phyloP scores from a whole-genome alignment of 305 asterid species.

The Plantago lanceolata region DNA sequence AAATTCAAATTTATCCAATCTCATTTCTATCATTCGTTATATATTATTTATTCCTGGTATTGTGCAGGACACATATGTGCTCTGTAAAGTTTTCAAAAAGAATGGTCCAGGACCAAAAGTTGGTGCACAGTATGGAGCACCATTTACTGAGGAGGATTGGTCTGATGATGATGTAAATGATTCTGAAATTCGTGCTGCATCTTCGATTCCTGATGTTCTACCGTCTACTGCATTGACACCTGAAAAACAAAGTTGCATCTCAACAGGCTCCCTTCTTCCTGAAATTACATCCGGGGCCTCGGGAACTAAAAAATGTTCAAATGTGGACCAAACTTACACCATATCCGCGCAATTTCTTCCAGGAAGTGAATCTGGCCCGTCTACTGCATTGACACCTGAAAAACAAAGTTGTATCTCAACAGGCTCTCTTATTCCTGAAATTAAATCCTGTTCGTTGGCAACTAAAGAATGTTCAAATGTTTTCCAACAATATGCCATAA shows the following conservation, averaged over 20 bases:
- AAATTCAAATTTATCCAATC: no score
- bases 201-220: conserved; percentile 22
- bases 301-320: conserved; percentile 18
- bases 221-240: conserved; percentile 13
- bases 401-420: conserved; percentile 11
- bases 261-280: conserved; percentile 2
- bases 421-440: conserved; percentile 8
- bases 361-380: conserved; percentile 23
- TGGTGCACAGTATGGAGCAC: conserved; percentile 96
- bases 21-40: background rate
- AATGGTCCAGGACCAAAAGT: conserved; percentile 75
- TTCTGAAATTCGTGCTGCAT: conserved; percentile 20
- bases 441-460: conserved; percentile 13
- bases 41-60: conserved; percentile 13
- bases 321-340: conserved; percentile 19
- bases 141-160: conserved; percentile 83
- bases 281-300: conserved; percentile 13
- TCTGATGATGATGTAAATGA: conserved; percentile 36
- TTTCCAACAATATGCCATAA: conserved; percentile 18
- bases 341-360: conserved; percentile 12
- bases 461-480: conserved; percentile 20
- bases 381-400: conserved; percentile 18
- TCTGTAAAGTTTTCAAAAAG: conserved; percentile 76
- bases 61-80: conserved; percentile 60
- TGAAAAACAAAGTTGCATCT: conserved; percentile 18